Evolutionary conservation across 2,329 filamentous ascomycete species (phyloP), one percentile per base, ranked within the genome.

Genomic region (Aspergillus sp.): DNA sequence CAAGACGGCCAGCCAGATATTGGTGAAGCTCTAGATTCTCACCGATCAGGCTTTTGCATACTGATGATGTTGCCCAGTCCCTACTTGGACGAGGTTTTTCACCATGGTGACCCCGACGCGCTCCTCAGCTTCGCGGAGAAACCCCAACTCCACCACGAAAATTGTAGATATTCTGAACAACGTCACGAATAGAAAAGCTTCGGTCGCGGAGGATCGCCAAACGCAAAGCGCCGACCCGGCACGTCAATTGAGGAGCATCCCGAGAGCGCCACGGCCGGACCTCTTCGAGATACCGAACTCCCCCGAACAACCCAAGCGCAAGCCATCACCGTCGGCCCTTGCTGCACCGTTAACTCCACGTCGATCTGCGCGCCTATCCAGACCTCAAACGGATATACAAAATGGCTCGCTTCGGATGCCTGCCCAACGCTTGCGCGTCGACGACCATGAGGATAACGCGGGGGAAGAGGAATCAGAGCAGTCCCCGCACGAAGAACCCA

Each of bases 91-190:
- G 30, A 54, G 24, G 17, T 42, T 51, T 27, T 30, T 40, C 33
- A 22, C 42, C 33, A 57, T 11, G 17, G 63, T 64, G 62, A 34
- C 53, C 13, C 30, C 55, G 22, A 41, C 59, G 48, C 63, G 59
- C 19, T 52, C 56, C 33, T 37, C 48, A 30, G 24, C 39, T 11
- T 37, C 24, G 44, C 63, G 56, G 19, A 59, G 49, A 33, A 66
- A 66, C 56, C 59, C 58, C 13, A 51, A 61, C 34, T 56, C 54
- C 22, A 67, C 62, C 12, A 40, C 39, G 4, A 51, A 58, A 20
- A 48, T 63, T 4, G 46, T 70, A 22, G 64, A 66, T 15, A 40
- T 64, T 24, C 22, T 69, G 6, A 71, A 70, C 47, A 61, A 42
- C 20, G 54, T 68, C 45, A 61, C 61, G 57, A 47, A 41, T 33